Evolutionary conservation across 495 filamentous ascomycete species (phyloP), one percentile per base, ranked within the genome.

Genomic region (Neurospora sp.): DNA sequence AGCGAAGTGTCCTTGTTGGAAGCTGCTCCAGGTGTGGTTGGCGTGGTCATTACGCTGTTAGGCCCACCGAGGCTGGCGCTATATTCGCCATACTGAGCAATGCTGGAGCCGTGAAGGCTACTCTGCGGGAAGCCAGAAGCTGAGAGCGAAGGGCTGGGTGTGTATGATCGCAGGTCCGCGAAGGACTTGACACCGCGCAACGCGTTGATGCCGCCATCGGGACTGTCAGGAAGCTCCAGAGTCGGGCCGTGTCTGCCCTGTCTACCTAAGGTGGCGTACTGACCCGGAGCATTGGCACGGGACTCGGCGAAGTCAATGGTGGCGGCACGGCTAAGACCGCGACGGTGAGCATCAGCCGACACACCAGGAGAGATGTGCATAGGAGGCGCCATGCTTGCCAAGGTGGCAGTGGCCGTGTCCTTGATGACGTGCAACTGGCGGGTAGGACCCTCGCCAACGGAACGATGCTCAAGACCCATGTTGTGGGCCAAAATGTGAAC

Each of bases 221-320:
- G 92, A 70, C 94, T 97, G 74, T 93, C 92, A 22, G 94, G 87
- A 71, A 97, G 89, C 59, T 94, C 93, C 53, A 98, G 85, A 65
- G 94, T 90, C 59, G 90, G 91, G 40, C 90, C 79, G 42, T 80
- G 78, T 31, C 79, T 88, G 41, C 87, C 87, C 75, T 95, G 93
- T 68, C 92, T 86, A 48, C 93, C 91, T 65, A 96, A 85, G 1
- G 92, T 89, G 76, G 88, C 89, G 79, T 91, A 93, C 75, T 92
- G 84, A 40, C 88, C 87, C 42, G 86, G 85, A 27, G 90, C 90
- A 65, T 88, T 88, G 35, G 87, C 90, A 8, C 94, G 91, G 42
- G 93, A 90, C 79, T 98, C 96, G 76, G 92, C 94, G 82, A 99
- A 99, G 82, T 98, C 95, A 76, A 96, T 97, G n/a, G 96, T 99